These are phyloP conservation scores for Trapa bicornis DNA, from an alignment of 345 rosid genomes.

Conservation along the genomic window DNA sequence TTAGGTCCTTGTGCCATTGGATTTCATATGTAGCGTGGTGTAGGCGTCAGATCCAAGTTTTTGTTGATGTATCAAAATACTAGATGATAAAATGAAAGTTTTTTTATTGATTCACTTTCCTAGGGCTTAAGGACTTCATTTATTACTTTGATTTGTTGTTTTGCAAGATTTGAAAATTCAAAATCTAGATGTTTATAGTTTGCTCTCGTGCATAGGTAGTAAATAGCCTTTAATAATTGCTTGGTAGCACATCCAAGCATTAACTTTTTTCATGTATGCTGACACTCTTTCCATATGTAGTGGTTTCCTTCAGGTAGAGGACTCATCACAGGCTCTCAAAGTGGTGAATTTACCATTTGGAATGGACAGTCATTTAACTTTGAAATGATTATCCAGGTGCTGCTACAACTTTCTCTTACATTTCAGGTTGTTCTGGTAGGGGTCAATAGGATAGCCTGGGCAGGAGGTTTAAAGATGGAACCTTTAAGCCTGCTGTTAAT, in stretches of 20 bases:
- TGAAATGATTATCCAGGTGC: conserved; percentile 96
- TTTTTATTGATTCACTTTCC: background rate
- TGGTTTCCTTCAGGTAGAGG: conserved; percentile 98
- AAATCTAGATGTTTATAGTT: no score
- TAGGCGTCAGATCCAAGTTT: background rate
- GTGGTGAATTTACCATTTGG: conserved; percentile 98
- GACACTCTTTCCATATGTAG: conserved; percentile 29
- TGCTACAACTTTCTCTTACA: background rate
- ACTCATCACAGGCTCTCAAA: conserved; percentile 90
- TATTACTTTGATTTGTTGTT: background rate
- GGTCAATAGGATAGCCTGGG: background rate
- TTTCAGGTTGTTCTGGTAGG: background rate
- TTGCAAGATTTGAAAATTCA: no score
- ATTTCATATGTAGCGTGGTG: background rate
- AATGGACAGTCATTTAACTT: conserved; percentile 97
- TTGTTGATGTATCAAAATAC: background rate
- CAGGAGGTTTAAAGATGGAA: background rate
- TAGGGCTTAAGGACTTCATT: background rate
- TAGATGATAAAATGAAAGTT: background rate
- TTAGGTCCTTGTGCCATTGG: background rate
- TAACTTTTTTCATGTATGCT: conserved; percentile 9
- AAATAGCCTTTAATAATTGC: background rate
- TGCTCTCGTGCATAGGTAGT: background rate
- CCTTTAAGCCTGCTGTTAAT: background rate
- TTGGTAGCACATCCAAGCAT: background rate